These are phyloP conservation scores for Xanthoparmelia taractica DNA, from an alignment of 495 filamentous ascomycete genomes.

Conservation along the genomic window DNA sequence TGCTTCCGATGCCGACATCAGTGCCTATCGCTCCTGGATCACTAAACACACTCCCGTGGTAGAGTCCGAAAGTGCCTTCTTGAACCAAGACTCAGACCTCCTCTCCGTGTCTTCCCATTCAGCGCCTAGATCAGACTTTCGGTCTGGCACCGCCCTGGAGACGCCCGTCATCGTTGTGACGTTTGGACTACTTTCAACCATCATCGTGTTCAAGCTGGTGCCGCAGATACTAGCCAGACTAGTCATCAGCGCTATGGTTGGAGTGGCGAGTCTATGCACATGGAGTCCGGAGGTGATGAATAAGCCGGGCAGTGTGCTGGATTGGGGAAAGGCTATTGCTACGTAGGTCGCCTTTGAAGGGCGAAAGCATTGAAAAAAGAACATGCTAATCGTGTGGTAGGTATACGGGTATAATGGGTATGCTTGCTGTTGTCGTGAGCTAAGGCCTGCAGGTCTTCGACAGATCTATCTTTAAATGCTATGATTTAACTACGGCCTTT, in stretches of 20 bases:
- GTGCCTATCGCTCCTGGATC: conserved; percentile 61
- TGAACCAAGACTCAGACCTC: conserved; percentile 59
- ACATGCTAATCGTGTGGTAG: background rate
- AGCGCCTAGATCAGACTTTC: background rate
- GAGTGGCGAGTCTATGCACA: conserved; percentile 16
- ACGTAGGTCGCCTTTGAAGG: background rate
- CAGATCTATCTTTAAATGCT: background rate
- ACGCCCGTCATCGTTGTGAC: conserved; percentile 46
- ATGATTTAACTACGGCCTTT: background rate
- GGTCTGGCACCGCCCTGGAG: conserved; percentile 26
- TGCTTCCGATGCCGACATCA: conserved; percentile 51
- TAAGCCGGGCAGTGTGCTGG: conserved; percentile 4
- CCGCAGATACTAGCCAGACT: conserved; percentile 30
- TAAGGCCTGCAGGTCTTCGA: background rate
- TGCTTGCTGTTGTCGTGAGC: conserved; percentile 22
- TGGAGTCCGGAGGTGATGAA: conserved; percentile 18
- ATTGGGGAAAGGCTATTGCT: conserved; percentile 13
- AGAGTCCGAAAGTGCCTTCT: conserved; percentile 58
- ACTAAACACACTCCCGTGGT: conserved; percentile 52
- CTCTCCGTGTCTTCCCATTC: conserved; percentile 42
- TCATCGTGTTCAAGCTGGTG: conserved; percentile 50
- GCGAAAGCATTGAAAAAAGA: background rate
- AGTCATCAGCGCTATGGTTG: conserved; percentile 24
- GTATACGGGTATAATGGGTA: conserved; percentile 21
- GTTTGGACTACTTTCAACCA: conserved; percentile 48